Percentiles rank a stretch among this genome's conserved stretches.
These are phyloP conservation scores for Apiospora sp. DNA, from an alignment of 2,329 filamentous ascomycete genomes.

Conservation along the genomic window DNA sequence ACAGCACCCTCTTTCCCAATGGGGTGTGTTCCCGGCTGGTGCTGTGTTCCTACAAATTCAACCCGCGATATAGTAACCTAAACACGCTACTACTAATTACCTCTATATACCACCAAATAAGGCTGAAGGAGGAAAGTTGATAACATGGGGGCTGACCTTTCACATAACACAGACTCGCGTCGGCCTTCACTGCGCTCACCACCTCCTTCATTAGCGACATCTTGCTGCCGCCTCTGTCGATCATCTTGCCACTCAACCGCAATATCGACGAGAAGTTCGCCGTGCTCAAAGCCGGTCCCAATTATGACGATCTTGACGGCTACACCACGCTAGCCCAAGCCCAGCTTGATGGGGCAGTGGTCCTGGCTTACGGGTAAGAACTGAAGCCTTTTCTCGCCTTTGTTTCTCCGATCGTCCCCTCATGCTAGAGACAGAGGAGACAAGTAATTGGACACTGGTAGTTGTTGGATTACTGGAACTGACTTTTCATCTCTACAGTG, in stretches of 20 bases:
- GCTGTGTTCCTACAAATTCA: neutral
- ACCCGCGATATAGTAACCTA: neutral
- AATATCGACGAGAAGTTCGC: constrained; percentile 81
- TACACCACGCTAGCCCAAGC: constrained; percentile 78
- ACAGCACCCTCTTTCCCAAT: neutral
- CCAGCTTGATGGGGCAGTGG: constrained; percentile 73
- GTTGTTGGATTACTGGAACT: neutral
- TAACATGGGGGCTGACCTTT: neutral
- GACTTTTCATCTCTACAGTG: constrained; percentile 43
- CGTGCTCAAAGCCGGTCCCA: constrained; percentile 65
- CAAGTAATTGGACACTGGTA: neutral
- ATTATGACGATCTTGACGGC: constrained; percentile 58
- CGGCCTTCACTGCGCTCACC: constrained; percentile 74
- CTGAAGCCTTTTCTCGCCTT: neutral
- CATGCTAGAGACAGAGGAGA: neutral
- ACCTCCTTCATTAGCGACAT: constrained; percentile 77
- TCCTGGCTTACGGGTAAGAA: constrained; percentile 73
- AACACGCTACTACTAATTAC: neutral
- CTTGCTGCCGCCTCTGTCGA: constrained; percentile 72
- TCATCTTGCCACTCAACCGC: constrained; percentile 72
- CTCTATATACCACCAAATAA: neutral
- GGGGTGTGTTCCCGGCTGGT: too few species aligned
- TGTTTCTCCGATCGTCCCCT: too few species aligned
- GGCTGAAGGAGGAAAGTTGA: neutral
- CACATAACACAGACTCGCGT: constrained; percentile 62